phyloP scores from a whole-genome alignment of 169 alveolate species.

The Plasmodium coatneyi region DNA sequence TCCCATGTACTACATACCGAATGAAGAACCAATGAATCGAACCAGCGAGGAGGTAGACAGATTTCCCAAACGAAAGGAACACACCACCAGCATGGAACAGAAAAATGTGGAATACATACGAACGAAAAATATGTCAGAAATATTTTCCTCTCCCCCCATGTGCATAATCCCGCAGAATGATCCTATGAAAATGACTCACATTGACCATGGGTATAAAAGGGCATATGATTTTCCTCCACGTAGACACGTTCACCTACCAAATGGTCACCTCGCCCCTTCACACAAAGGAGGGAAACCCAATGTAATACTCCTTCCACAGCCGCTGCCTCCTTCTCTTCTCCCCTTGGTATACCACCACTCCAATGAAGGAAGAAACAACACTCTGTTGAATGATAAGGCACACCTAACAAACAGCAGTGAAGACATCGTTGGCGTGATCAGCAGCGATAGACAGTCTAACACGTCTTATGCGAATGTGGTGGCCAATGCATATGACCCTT shows the following conservation, averaged over 20 bases:
- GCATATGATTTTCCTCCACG: background rate
- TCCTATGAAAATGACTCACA: background rate
- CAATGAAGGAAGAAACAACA: background rate
- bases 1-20: background rate
- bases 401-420: background rate
- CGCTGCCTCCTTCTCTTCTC: background rate
- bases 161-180: background rate
- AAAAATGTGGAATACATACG: background rate
- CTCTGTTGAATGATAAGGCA: background rate
- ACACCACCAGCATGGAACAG: background rate
- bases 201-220: background rate
- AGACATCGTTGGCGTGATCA: background rate
- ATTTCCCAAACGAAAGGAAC: background rate
- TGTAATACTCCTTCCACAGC: background rate
- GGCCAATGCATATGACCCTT: background rate
- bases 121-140: background rate
- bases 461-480: background rate
- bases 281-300: background rate
- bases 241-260: background rate
- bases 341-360: background rate
- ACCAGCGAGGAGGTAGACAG: background rate
- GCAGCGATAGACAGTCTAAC: background rate
- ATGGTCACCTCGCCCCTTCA: background rate
- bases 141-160: background rate
- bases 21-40: background rate